A percentile compares a stretch with the other conserved stretches of the same genome.
Evolutionary conservation across 2,329 filamentous ascomycete species (phyloP).

Genomic region (Tolypocladium paradoxum): DNA sequence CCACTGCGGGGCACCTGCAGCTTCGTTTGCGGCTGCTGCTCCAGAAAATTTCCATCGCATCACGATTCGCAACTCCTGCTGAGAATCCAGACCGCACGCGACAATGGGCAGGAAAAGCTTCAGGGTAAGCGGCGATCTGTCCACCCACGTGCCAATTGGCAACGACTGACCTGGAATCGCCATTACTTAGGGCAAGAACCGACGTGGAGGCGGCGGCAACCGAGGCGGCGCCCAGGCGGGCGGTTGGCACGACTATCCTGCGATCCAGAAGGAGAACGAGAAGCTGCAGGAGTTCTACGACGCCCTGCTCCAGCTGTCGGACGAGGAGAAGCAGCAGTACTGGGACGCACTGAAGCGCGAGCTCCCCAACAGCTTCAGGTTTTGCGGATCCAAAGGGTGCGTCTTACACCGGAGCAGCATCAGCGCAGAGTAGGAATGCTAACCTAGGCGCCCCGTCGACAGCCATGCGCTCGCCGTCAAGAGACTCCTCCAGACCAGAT

Average conservation of each 20-base stretch:
- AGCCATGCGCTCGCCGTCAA: slow-evolving; percentile 90
- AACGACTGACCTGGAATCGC: slow-evolving; percentile 7
- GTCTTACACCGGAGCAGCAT: slow-evolving; percentile 4
- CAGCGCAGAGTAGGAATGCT: neutral
- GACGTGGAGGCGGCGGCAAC: slow-evolving; percentile 25
- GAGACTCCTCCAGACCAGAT: slow-evolving; percentile 74
- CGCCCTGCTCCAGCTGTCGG: slow-evolving; percentile 60
- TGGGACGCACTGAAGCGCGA: slow-evolving; percentile 78
- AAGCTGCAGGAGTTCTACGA: slow-evolving; percentile 84
- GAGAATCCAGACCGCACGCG: neutral
- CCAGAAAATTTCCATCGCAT: neutral
- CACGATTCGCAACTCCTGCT: neutral
- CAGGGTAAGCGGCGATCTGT: slow-evolving; percentile 14
- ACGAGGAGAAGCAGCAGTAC: slow-evolving; percentile 69
- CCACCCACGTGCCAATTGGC: neutral
- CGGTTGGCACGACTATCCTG: slow-evolving; percentile 24
- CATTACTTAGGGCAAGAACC: slow-evolving; percentile 21
- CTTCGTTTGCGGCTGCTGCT: neutral
- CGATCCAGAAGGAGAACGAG: slow-evolving; percentile 65
- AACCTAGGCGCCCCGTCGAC: slow-evolving; percentile 7
- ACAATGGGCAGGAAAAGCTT: slow-evolving; percentile 18
- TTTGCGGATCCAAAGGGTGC: slow-evolving; percentile 88
- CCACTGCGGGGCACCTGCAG: neutral
- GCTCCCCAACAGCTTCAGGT: slow-evolving; percentile 93
- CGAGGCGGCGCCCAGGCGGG: slow-evolving; percentile 14